Evolutionary conservation across 495 filamentous ascomycete species (phyloP).

Genomic region (Daldinia grandis): DNA sequence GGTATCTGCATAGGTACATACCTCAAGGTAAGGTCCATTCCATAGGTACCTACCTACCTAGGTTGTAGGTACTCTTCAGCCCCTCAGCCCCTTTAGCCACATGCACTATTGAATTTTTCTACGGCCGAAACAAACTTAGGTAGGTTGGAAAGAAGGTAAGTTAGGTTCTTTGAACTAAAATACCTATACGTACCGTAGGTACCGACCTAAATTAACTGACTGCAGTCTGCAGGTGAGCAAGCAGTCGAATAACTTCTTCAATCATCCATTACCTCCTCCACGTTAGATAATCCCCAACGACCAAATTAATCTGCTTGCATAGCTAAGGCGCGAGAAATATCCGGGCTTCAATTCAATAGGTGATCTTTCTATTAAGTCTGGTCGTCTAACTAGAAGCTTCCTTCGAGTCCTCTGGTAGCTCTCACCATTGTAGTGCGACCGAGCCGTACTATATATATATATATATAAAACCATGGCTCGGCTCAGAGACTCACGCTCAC

Average conservation of each 20-base stretch:
- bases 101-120: not conserved
- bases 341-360: conserved; percentile 22
- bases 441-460: conserved; percentile 51
- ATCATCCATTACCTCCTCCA: not conserved
- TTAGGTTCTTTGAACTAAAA: not conserved
- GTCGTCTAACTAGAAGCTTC: conserved; percentile 39
- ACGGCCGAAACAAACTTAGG: not conserved
- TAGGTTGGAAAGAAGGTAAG: no score
- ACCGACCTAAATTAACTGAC: not conserved
- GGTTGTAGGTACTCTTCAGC: no score
- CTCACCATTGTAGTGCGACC: conserved; percentile 50
- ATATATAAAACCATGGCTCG: conserved; percentile 80
- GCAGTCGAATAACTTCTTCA: conserved; percentile 6
- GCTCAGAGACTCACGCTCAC: conserved; percentile 92
- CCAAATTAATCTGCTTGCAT: not conserved
- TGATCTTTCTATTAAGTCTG: conserved; percentile 38
- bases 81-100: no score
- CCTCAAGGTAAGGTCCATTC: no score
- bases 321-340: not conserved
- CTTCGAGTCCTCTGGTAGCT: conserved; percentile 48
- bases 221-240: not conserved
- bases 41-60: no score
- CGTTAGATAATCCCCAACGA: not conserved
- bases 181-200: no score
- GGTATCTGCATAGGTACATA: no score